Evolutionary conservation across 192 early-diverging fungal genomes (phyloP), one percentile per base, ranked within the genome.

Genomic region (Coemansia sp.): DNA sequence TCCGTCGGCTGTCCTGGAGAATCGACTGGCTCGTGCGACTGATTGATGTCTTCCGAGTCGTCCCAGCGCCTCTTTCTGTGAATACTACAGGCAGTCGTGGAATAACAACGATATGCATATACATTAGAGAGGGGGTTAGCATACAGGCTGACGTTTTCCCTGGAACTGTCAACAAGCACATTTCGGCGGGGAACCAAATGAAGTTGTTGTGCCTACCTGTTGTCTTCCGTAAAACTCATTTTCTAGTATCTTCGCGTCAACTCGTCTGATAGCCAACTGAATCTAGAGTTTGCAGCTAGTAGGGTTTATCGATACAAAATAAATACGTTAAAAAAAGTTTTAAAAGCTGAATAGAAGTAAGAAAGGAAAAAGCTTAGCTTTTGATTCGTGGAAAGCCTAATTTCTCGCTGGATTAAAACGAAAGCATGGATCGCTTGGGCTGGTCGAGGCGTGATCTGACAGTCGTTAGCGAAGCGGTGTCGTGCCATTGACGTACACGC

Each of bases 41-140:
- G 49, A 20, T 2, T 13, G 33, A 2, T 17, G 17, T 36, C 34
- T n/a, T 57, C 33, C 33, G 13, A 14, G 9, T 57, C 41, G 52
- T 71, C 70, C 70, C 70, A 71, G 70, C 59, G 59, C 52, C 70
- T 61, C 50, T 66, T 71, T 57, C 59, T 71, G 29, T 34, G 54
- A 5, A 14, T 20, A 17, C 55, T 57, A 57, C 34, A 52, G 2
- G 9, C 15, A 17, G 34, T 57, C 4, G n/a, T 34, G 36, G 22
- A 34, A 57, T 15, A 14, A 34, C 10, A 33, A 36, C n/a, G 15
- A 36, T n/a, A 33, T 25, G 13, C 5, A 20, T 17, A 33, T 25
- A 33, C 5, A 20, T 17, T 48, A 2, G 14, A 25, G 23, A 9
- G 9, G 15, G 7, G 8, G 19, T 25, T 52, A 25, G 49, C 19